Percentiles rank a stretch among this genome's conserved stretches.
phyloP scores from a whole-genome alignment of 805 yeast species.

The Candida krabiensis region DNA sequence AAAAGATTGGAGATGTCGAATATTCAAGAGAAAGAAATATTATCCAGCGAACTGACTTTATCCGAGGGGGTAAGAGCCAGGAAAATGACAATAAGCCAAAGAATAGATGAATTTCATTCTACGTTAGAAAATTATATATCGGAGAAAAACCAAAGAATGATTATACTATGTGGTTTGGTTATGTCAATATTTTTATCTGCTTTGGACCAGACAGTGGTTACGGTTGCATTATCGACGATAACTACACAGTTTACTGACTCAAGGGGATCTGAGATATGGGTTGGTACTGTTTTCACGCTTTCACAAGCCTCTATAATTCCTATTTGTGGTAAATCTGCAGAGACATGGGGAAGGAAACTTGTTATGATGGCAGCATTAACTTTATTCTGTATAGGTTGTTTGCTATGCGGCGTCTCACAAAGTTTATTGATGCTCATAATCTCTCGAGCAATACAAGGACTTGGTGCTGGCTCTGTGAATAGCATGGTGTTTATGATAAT shows the following conservation, averaged over 20 bases:
- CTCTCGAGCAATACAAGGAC: constrained; percentile 1
- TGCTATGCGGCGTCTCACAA: neutral
- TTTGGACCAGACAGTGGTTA: neutral
- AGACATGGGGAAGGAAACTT: neutral
- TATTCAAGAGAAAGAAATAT: no score
- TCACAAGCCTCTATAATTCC: neutral
- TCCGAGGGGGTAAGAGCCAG: no score
- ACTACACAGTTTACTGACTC: neutral
- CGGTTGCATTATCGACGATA: neutral
- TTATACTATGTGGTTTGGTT: constrained; percentile 34
- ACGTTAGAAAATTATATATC: constrained; percentile 13
- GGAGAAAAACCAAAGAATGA: constrained; percentile 9
- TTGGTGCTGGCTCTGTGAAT: neutral
- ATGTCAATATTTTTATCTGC: constrained; percentile 11
- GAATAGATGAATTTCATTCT: no score
- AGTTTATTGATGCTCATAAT: neutral
- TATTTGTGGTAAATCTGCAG: neutral
- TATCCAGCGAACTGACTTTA: no score
- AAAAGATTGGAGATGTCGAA: no score
- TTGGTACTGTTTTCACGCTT: neutral
- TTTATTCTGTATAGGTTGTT: neutral
- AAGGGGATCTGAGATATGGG: neutral
- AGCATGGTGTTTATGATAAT: neutral
- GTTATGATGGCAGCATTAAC: neutral
- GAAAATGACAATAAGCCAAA: no score